These are phyloP conservation scores for Pythium rhizo-oryzae DNA, from an alignment of 352 stramenopile genomes.

Conservation along the genomic window DNA sequence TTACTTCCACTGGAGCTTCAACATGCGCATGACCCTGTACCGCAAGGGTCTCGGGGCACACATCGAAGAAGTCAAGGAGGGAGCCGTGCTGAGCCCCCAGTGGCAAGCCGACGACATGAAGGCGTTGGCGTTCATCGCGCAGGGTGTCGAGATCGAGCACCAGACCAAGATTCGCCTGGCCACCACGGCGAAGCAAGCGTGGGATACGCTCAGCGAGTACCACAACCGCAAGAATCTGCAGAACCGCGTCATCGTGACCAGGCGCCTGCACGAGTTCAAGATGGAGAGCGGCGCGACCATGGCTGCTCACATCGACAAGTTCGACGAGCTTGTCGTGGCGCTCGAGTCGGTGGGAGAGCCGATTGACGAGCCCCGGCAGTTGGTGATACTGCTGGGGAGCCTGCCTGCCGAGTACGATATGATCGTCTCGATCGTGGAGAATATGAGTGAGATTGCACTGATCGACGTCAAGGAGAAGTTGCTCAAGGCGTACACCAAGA, in stretches of 20 bases:
- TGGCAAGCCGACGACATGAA: conserved; percentile 13
- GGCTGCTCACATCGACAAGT: conserved; percentile 23
- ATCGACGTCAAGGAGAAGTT: conserved; percentile 23
- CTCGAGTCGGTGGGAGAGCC: conserved; percentile 32
- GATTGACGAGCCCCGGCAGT: conserved; percentile 28
- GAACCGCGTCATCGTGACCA: conserved; percentile 32
- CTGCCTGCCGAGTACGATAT: conserved; percentile 30
- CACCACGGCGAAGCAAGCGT: conserved; percentile 10
- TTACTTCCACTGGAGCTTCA: conserved; percentile 12
- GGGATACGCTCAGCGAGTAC: conserved; percentile 21
- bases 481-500: conserved; percentile 6
- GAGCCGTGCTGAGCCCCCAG: not conserved
- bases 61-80: not conserved
- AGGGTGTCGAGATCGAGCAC: conserved; percentile 6
- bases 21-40: conserved; percentile 12
- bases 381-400: conserved; percentile 32
- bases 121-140: conserved; percentile 13
- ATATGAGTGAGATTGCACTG: too few species aligned
- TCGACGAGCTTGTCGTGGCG: conserved; percentile 31
- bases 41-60: conserved; percentile 10
- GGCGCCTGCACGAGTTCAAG: conserved; percentile 31
- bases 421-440: conserved; percentile 9
- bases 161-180: conserved; percentile 15
- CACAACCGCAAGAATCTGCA: conserved; percentile 35
- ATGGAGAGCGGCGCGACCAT: conserved; percentile 26